Conservation (phyloP, 306 rosid species). For the Crataegus laevigata region DNA sequence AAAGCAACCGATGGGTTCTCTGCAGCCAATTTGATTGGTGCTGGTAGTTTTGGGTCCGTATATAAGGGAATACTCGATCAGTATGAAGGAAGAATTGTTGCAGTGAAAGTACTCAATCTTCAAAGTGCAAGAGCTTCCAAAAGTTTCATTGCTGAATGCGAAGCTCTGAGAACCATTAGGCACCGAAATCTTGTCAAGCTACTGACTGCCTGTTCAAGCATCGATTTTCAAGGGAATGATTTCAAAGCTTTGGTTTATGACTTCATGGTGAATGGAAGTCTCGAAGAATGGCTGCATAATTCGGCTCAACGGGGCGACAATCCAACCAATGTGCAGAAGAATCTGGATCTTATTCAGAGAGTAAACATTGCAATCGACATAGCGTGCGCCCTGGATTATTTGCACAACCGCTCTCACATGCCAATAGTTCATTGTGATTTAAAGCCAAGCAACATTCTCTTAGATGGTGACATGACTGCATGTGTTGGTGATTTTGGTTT, state of each 20-base stretch:
- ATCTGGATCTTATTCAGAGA: not conserved
- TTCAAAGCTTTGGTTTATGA: not conserved
- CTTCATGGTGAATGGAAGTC: not conserved
- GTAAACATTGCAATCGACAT: not conserved
- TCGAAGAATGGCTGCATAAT: not conserved
- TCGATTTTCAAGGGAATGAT: not conserved
- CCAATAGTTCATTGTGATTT: not conserved
- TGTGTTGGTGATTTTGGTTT: slow-evolving; percentile 5
- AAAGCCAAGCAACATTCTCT: not conserved
- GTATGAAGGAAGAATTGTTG: slow-evolving; percentile 5
- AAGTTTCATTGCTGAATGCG: slow-evolving; percentile 23
- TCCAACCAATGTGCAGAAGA: not conserved
- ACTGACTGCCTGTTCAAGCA: slow-evolving; percentile 6
- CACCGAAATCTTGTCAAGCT: slow-evolving; percentile 19
- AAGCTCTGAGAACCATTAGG: slow-evolving; percentile 13
- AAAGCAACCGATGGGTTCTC: slow-evolving; percentile 14
- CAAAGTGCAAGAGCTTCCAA: not conserved
- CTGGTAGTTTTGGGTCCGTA: slow-evolving; percentile 1
- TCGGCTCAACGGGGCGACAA: not conserved
- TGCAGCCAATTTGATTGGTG: slow-evolving; percentile 13
- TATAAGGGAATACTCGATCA: slow-evolving; percentile 13
- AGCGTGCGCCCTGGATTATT: not conserved
- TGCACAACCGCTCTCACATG: not conserved
- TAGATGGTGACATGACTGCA: not conserved
- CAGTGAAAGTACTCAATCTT: slow-evolving; percentile 14